Conservation (phyloP, 2,329 filamentous ascomycete species). For the Colletotrichum neosansevieriae region DNA sequence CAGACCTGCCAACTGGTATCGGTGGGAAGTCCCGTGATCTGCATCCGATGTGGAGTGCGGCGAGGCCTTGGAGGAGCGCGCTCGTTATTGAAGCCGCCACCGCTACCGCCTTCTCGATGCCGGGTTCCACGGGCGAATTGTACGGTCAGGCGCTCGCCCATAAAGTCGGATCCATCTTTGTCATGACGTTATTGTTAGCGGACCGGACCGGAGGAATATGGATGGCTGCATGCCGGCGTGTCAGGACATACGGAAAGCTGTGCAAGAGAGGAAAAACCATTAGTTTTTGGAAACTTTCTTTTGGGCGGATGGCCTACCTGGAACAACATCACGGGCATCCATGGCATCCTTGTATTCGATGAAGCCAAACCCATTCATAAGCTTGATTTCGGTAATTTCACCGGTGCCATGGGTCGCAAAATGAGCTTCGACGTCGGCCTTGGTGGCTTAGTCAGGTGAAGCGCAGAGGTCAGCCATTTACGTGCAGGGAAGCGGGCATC, state of each 20-base stretch:
- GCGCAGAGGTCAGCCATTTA: constrained; percentile 19
- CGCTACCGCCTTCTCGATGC: constrained; percentile 57
- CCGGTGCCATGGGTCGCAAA: constrained; percentile 96
- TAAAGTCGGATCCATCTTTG: constrained; percentile 95
- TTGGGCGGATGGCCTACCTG: constrained; percentile 69
- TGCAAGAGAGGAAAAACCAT: constrained; percentile 31
- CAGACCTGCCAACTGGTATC: constrained; percentile 99
- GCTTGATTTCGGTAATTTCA: constrained; percentile 98
- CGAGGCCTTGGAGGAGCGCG: constrained; percentile 80
- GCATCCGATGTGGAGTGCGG: constrained; percentile 96
- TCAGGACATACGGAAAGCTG: constrained; percentile 72
- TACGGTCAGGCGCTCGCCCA: constrained; percentile 96
- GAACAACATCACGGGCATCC: constrained; percentile 98
- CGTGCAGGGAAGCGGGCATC: background rate
- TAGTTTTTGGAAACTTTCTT: background rate
- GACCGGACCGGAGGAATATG: constrained; percentile 38
- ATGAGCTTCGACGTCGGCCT: constrained; percentile 95
- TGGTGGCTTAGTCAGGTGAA: constrained; percentile 78
- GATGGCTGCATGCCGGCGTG: constrained; percentile 2
- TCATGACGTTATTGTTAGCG: constrained; percentile 31
- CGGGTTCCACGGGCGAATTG: constrained; percentile 94
- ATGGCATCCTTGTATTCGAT: constrained; percentile 99
- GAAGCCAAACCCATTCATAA: constrained; percentile 99
- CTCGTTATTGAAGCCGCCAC: constrained; percentile 61
- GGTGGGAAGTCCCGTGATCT: constrained; percentile 94